Percentiles rank a stretch among this genome's conserved stretches.
Evolutionary conservation across 2,329 filamentous ascomycete genomes (phyloP).

Genomic region (Sporothrix variecibatus): DNA sequence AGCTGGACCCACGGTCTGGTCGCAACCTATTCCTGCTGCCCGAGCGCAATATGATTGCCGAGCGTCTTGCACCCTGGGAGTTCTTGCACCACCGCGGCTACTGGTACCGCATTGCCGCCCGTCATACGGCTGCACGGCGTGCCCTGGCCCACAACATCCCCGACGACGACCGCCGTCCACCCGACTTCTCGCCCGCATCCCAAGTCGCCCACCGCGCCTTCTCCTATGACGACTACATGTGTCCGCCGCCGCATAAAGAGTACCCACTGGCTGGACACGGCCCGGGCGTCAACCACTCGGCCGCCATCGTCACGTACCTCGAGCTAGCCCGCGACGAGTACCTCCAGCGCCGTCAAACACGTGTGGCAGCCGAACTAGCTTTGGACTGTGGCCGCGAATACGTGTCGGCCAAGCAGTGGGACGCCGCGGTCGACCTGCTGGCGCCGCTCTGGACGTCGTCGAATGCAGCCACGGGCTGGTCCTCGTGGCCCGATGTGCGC

Average conservation of each 20-base stretch:
- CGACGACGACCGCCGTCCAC: conserved; percentile 58
- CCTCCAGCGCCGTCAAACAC: conserved; percentile 53
- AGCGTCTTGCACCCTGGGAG: conserved; percentile 64
- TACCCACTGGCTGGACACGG: conserved; percentile 46
- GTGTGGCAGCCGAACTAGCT: conserved; percentile 57
- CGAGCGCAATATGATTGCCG: conserved; percentile 60
- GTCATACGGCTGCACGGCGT: conserved; percentile 57
- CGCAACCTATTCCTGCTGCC: conserved; percentile 54
- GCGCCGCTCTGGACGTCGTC: conserved; percentile 52
- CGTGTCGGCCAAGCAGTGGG: conserved; percentile 53
- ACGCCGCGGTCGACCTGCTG: conserved; percentile 55
- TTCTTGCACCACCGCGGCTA: conserved; percentile 66
- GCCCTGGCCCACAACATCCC: conserved; percentile 58
- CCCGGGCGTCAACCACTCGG: conserved; percentile 55
- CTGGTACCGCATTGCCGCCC: conserved; percentile 64
- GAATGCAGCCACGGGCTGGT: conserved; percentile 41
- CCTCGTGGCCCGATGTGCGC: conserved; percentile 61
- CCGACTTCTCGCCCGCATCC: conserved; percentile 50
- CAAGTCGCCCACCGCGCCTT: conserved; percentile 54
- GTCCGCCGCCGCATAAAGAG: conserved; percentile 63
- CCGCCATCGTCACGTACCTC: conserved; percentile 56
- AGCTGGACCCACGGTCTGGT: conserved; percentile 47
- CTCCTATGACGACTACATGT: conserved; percentile 67
- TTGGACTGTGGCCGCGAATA: conserved; percentile 61
- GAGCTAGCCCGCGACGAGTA: conserved; percentile 57